Evolutionary conservation across 352 stramenopile species (phyloP).

Genomic region (Phytopythium boreale): DNA sequence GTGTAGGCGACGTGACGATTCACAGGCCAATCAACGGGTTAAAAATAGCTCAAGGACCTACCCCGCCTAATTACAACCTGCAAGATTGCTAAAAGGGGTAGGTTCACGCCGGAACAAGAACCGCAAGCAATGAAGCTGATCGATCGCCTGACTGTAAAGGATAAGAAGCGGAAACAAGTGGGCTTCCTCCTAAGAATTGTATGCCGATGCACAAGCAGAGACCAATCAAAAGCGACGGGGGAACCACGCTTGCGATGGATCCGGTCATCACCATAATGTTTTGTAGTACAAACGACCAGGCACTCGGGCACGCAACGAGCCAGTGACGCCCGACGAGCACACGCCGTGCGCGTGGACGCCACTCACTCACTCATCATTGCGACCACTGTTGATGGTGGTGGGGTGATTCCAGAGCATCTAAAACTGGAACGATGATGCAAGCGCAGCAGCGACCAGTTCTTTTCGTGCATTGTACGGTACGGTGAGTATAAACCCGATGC

Average conservation of each 20-base stretch:
- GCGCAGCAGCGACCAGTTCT: too few species aligned
- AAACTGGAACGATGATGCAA: background rate
- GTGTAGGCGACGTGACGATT: background rate
- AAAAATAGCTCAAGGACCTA: background rate
- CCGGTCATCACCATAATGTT: background rate
- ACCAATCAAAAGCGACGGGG: conserved; percentile 8
- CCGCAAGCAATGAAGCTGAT: too few species aligned
- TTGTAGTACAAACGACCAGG: background rate
- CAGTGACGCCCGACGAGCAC: conserved; percentile 2
- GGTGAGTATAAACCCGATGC: too few species aligned
- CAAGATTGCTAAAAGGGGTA: background rate
- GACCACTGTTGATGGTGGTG: background rate
- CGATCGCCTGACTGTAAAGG: too few species aligned
- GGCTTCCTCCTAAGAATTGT: too few species aligned
- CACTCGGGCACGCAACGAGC: background rate
- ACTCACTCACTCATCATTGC: background rate
- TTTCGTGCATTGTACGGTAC: too few species aligned
- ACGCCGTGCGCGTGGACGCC: background rate
- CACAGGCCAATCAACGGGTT: background rate
- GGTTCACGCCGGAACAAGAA: background rate
- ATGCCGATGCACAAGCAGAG: too few species aligned
- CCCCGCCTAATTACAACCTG: background rate
- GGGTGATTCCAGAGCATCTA: background rate
- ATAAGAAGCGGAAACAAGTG: too few species aligned
- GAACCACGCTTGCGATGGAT: background rate